phyloP scores from a whole-genome alignment of 2,329 filamentous ascomycete genomes.

The Venturia pyrina region DNA sequence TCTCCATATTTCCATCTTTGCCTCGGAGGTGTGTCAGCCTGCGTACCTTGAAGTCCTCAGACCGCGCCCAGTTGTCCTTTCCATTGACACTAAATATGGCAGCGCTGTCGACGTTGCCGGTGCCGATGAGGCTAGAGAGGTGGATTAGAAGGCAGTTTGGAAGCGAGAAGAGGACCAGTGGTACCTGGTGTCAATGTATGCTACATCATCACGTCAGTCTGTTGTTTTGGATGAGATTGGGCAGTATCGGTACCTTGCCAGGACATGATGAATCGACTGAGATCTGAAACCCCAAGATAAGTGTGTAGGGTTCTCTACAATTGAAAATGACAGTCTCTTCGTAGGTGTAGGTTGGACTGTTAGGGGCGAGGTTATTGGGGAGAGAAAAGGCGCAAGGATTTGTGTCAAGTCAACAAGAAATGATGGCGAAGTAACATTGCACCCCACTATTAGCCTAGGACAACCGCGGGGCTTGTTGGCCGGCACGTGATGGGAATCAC shows the following conservation, averaged over 20 bases:
- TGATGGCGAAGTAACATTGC: neutral
- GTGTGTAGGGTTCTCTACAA: too few species aligned
- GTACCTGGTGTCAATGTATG: constrained; percentile 33
- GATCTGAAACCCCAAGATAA: neutral
- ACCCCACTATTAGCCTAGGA: neutral
- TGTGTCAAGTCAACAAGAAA: constrained; percentile 3
- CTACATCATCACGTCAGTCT: constrained; percentile 20
- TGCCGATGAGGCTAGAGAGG: constrained; percentile 29
- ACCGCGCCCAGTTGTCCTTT: constrained; percentile 64
- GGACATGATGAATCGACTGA: constrained; percentile 23
- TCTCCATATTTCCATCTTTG: constrained; percentile 23
- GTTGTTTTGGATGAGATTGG: neutral
- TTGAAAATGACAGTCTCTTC: neutral
- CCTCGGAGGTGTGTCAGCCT: constrained; percentile 2
- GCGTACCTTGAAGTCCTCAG: constrained; percentile 71
- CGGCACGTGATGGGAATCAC: too few species aligned
- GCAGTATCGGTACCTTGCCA: constrained; percentile 29
- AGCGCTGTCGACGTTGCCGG: constrained; percentile 37
- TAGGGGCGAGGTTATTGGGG: neutral
- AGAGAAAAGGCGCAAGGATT: constrained; percentile 5
- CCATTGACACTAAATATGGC: constrained; percentile 39
- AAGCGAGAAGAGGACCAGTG: neutral
- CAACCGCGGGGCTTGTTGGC: too few species aligned
- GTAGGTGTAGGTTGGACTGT: neutral
- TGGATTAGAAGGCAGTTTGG: constrained; percentile 12